These are phyloP conservation scores for Allantophomopsis cytisporea DNA, from an alignment of 2,329 filamentous ascomycete genomes.

Conservation along the genomic window DNA sequence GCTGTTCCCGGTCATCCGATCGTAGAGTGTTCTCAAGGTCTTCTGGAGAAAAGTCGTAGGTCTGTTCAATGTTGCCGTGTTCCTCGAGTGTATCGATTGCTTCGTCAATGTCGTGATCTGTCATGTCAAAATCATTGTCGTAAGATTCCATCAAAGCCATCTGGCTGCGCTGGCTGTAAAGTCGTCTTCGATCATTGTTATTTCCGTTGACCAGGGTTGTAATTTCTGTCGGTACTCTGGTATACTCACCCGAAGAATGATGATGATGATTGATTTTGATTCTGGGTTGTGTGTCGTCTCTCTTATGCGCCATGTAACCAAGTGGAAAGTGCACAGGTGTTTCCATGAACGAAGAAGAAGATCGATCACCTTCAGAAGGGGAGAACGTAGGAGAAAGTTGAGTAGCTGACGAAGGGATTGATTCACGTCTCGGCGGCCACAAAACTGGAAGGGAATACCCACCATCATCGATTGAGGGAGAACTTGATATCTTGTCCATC, in stretches of 20 bases:
- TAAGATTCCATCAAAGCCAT: slow-evolving; percentile 2
- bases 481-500: slow-evolving; percentile 98
- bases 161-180: background rate
- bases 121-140: slow-evolving; percentile 18
- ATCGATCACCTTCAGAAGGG: slow-evolving; percentile 19
- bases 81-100: slow-evolving; percentile 16
- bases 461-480: slow-evolving; percentile 98
- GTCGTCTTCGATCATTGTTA: slow-evolving; percentile 4
- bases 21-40: too few relatives aligned
- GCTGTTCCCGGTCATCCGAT: too few relatives aligned
- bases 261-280: too few relatives aligned
- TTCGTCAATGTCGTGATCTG: slow-evolving; percentile 38
- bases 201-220: slow-evolving; percentile 6
- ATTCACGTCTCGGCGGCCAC: slow-evolving; percentile 16
- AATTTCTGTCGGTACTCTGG: too few relatives aligned
- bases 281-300: background rate
- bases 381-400: slow-evolving; percentile 5
- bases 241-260: too few relatives aligned
- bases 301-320: slow-evolving; percentile 1
- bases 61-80: slow-evolving; percentile 1
- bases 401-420: slow-evolving; percentile 8
- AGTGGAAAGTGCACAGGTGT: slow-evolving; percentile 14
- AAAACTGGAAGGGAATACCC: slow-evolving; percentile 36
- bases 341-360: slow-evolving; percentile 17
- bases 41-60: too few relatives aligned